These are phyloP conservation scores for Trichoderma endophyticum DNA, from an alignment of 2,329 filamentous ascomycete genomes.

Conservation along the genomic window DNA sequence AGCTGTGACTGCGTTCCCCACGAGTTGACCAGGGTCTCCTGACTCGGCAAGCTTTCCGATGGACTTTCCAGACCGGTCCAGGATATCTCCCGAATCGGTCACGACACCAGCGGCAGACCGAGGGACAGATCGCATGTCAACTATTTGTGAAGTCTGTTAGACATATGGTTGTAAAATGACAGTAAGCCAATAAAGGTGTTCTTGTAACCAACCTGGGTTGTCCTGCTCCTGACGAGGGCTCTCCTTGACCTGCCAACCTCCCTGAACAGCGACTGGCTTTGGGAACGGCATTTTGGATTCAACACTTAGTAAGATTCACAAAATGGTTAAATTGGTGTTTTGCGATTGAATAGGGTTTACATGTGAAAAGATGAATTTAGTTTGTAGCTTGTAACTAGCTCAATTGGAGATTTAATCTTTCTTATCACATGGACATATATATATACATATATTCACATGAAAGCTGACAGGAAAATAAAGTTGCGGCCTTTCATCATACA, in stretches of 20 bases:
- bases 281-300: slow-evolving; percentile 25
- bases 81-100: slow-evolving; percentile 43
- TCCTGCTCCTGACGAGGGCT: slow-evolving; percentile 28
- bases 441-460: background rate
- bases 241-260: slow-evolving; percentile 31
- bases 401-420: background rate
- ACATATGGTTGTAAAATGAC: background rate
- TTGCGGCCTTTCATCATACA: slow-evolving; percentile 13
- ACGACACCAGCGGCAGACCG: slow-evolving; percentile 42
- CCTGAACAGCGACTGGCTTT: slow-evolving; percentile 29
- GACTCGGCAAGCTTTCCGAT: slow-evolving; percentile 43
- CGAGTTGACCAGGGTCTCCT: slow-evolving; percentile 38
- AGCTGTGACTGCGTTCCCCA: slow-evolving; percentile 39
- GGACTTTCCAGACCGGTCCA: slow-evolving; percentile 43
- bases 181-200: background rate
- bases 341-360: background rate
- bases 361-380: background rate
- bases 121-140: slow-evolving; percentile 32
- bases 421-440: background rate
- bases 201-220: slow-evolving; percentile 31
- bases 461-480: background rate
- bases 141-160: slow-evolving; percentile 18
- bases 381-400: background rate
- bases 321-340: background rate
- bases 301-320: background rate